Percentiles rank a stretch among this genome's conserved stretches.
Conservation (phyloP, 768 basidiomycete genomes). For the Tephrocybe sp. region DNA sequence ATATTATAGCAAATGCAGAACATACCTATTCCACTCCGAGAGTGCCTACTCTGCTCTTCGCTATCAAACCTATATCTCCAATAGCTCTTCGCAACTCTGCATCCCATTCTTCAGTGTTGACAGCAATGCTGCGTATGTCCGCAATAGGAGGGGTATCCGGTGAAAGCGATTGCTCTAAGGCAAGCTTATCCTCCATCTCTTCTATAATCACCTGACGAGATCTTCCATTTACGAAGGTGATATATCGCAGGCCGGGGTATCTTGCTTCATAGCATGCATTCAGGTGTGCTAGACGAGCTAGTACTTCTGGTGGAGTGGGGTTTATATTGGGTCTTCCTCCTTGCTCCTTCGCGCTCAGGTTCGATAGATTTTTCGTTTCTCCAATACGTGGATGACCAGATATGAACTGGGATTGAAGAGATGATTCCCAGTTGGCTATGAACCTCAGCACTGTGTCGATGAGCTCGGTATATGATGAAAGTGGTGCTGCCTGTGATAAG, state of each 20-base stretch:
- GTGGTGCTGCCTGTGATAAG: conserved; percentile 23
- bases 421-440: conserved; percentile 53
- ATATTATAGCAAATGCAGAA: neutral
- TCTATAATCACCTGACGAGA: conserved; percentile 66
- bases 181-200: conserved; percentile 76
- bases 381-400: conserved; percentile 90
- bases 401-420: conserved; percentile 63
- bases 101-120: conserved; percentile 52
- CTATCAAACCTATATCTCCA: conserved; percentile 72
- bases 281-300: conserved; percentile 69
- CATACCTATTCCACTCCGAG: conserved; percentile 38
- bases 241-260: conserved; percentile 80
- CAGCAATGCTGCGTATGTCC: conserved; percentile 35
- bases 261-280: conserved; percentile 75
- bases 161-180: conserved; percentile 49
- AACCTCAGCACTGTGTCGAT: conserved; percentile 51
- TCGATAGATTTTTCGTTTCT: conserved; percentile 72
- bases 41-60: conserved; percentile 60
- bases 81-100: conserved; percentile 73
- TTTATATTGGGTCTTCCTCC: conserved; percentile 41
- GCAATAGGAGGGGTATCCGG: conserved; percentile 39
- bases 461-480: conserved; percentile 50
- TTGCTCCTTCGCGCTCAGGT: conserved; percentile 80
- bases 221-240: conserved; percentile 91
- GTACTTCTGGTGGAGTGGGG: conserved; percentile 71